Evolutionary conservation across 2,329 filamentous ascomycete species (phyloP), one percentile per base, ranked within the genome.

Genomic region (Cryphonectria carpinicola): DNA sequence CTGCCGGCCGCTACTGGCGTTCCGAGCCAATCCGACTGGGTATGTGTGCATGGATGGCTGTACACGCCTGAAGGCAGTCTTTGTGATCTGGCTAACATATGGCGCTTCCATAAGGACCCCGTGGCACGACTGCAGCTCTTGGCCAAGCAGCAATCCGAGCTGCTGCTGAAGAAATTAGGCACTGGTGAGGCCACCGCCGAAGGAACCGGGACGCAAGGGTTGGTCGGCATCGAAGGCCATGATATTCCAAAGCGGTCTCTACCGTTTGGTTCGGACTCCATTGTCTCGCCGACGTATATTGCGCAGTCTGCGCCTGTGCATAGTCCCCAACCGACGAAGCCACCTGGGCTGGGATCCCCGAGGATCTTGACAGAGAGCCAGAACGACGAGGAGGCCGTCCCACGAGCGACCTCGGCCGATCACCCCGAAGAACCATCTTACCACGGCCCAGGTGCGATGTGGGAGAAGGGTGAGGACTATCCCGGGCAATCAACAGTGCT

Each of bases 21-120:
- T 74, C 94, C 95, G 73, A 86, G 89, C 80, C 95, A 97, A 86
- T 87, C 89, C 79, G 93, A 97, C 81, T 98, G 95, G 95, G 94
- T 97, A 94, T 92, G 93, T 93, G 86, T 86, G 82, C 86, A 88
- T 78, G 86, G 86, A 73, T 80, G 79, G 73, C 76, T 78, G 74
- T 88, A 85, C 82, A 78, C 76, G 72, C 83, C 83, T 73, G 79
- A 81, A 77, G 85, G 87, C 80, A 88, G 86, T 81, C 82, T 84
- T 76, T 89, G 86, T 80, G 82, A 85, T 75, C 78, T 87, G 77
- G 82, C 86, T 88, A 87, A 89, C 84, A 75, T 83, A 77, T 79
- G 84, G 73, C 79, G 78, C 73, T 75, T 78, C 76, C 76, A 82
- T 74, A 86, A 93, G 91, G 91, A 95, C 81, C 92, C 92, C 72